A percentile compares a stretch with the other conserved stretches of the same genome.
phyloP scores from a whole-genome alignment of 371 early-diverging fungal genomes.

The Zychaea mexicana region DNA sequence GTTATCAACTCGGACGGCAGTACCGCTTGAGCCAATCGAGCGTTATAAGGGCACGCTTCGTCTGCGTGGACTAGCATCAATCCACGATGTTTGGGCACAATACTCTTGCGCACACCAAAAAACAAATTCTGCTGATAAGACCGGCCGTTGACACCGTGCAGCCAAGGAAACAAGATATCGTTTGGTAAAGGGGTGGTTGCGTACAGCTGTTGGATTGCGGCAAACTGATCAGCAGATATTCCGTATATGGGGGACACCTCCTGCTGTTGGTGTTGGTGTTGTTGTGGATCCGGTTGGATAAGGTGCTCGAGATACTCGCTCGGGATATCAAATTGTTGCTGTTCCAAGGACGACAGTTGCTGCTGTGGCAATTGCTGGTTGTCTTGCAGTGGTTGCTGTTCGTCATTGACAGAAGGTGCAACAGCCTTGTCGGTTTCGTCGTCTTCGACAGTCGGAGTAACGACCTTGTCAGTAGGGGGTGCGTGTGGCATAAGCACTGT shows the following conservation, averaged over 20 bases:
- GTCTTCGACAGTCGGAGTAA: constrained; percentile 2
- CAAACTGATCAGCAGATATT: constrained; percentile 24
- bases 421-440: constrained; percentile 10
- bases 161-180: constrained; percentile 66
- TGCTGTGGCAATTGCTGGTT: background rate
- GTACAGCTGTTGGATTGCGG: constrained; percentile 21
- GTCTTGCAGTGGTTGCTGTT: background rate
- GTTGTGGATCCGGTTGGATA: background rate
- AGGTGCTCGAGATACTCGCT: background rate
- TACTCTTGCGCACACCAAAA: constrained; percentile 53
- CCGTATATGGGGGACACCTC: constrained; percentile 8
- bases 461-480: background rate
- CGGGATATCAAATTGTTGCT: constrained; percentile 18
- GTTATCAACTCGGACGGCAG: constrained; percentile 19
- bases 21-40: constrained; percentile 28
- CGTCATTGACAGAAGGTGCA: constrained; percentile 12
- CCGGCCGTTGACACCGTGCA: constrained; percentile 64
- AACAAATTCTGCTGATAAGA: constrained; percentile 57
- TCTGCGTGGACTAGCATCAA: constrained; percentile 46
- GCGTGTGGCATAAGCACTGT: background rate
- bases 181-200: constrained; percentile 50
- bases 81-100: constrained; percentile 48
- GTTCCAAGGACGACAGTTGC: background rate
- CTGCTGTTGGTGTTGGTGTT: background rate
- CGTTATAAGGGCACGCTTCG: constrained; percentile 6